These are phyloP conservation scores for Cynara cardunculus DNA, from an alignment of 129 eudicot genomes.

Conservation along the genomic window DNA sequence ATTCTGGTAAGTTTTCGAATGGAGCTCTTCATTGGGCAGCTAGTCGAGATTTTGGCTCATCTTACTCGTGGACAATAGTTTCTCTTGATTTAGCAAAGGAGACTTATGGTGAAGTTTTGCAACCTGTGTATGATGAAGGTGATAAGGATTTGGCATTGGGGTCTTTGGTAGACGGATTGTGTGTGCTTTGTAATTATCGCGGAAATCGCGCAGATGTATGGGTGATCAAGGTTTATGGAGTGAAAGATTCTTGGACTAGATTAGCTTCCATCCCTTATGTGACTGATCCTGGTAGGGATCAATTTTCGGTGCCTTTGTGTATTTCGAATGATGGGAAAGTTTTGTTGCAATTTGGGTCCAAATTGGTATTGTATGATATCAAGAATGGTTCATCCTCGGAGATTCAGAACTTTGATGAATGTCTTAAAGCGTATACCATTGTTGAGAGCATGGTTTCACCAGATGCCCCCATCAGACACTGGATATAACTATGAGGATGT, in stretches of 20 bases:
- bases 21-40: constrained; percentile 64
- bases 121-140: constrained; percentile 45
- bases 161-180: constrained; percentile 37
- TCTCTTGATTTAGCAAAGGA: constrained; percentile 43
- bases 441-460: constrained; percentile 63
- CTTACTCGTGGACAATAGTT: constrained; percentile 35
- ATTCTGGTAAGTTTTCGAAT: constrained; percentile 36
- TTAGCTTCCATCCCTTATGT: constrained; percentile 42
- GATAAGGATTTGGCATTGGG: constrained; percentile 34
- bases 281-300: constrained; percentile 25
- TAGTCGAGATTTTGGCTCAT: constrained; percentile 1
- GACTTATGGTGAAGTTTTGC: constrained; percentile 33
- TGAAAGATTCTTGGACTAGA: constrained; percentile 65
- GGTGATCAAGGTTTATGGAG: constrained; percentile 69
- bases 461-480: not conserved
- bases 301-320: constrained; percentile 33
- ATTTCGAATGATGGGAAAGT: constrained; percentile 42
- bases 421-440: constrained; percentile 33
- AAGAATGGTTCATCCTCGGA: constrained; percentile 19
- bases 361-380: constrained; percentile 35
- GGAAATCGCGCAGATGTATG: constrained; percentile 42
- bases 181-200: constrained; percentile 37
- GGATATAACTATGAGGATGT: constrained; percentile 21
- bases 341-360: constrained; percentile 27
- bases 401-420: constrained; percentile 24